These are phyloP conservation scores for Eucalyptus curtisii DNA, from an alignment of 345 rosid genomes.

Conservation along the genomic window DNA sequence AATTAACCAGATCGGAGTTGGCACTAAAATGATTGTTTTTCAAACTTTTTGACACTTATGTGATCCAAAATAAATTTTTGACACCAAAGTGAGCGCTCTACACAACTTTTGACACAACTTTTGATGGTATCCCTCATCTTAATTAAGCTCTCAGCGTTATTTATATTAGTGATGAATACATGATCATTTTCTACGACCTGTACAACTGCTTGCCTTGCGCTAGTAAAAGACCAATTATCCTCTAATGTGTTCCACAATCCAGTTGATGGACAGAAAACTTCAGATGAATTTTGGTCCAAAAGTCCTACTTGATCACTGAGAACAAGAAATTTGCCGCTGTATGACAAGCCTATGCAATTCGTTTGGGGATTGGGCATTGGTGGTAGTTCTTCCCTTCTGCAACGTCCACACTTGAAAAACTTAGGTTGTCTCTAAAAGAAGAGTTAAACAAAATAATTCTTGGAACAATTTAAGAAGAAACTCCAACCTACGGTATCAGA, in stretches of 20 bases:
- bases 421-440: background rate
- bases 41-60: too few species aligned
- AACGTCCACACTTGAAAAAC: background rate
- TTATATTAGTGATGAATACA: constrained; percentile 38
- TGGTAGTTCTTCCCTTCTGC: constrained; percentile 86
- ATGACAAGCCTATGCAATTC: constrained; percentile 69
- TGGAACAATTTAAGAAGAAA: background rate
- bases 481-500: background rate
- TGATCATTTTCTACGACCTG: constrained; percentile 50
- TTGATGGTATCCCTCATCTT: constrained; percentile 61
- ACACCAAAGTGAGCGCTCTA: too few species aligned
- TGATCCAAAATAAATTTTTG: too few species aligned
- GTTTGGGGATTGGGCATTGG: constrained; percentile 50
- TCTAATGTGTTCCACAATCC: constrained; percentile 46
- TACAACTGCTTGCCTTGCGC: constrained; percentile 67
- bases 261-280: constrained; percentile 33
- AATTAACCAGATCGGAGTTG: too few species aligned
- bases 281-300: constrained; percentile 32
- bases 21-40: too few species aligned
- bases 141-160: constrained; percentile 4
- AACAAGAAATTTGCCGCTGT: constrained; percentile 61
- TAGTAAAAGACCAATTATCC: constrained; percentile 75
- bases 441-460: background rate
- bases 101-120: background rate
- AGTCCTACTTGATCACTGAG: constrained; percentile 58